A percentile compares a stretch with the other conserved stretches of the same genome.
Conservation (phyloP, 805 yeast species). For the Vanderwaltozyma polyspora region DNA sequence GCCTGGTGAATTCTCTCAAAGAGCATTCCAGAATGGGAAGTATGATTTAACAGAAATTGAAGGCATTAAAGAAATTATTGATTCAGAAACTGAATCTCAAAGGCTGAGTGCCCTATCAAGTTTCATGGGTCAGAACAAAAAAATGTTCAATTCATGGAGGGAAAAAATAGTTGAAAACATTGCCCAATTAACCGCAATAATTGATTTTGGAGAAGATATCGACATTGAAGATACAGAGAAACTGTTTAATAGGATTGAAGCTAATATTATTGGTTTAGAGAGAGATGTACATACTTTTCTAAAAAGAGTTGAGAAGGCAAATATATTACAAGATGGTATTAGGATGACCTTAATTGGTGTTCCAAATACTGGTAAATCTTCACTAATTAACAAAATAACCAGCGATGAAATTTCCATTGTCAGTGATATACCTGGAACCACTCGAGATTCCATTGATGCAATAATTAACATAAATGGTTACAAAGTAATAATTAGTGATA, state of each 20-base stretch:
- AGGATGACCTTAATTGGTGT: conserved; percentile 71
- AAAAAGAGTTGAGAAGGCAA: conserved; percentile 42
- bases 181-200: conserved; percentile 74
- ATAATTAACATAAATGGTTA: conserved; percentile 74
- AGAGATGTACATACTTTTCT: conserved; percentile 34
- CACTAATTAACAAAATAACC: conserved; percentile 66
- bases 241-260: conserved; percentile 30
- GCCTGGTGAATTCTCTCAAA: conserved; percentile 81
- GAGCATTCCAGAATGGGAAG: conserved; percentile 77
- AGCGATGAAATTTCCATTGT: conserved; percentile 82
- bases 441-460: conserved; percentile 78
- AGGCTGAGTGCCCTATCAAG: conserved; percentile 63
- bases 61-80: conserved; percentile 78
- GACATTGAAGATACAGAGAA: conserved; percentile 34
- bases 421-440: conserved; percentile 85
- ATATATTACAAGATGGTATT: conserved; percentile 61
- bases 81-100: conserved; percentile 89
- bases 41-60: conserved; percentile 84
- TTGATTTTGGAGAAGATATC: conserved; percentile 93
- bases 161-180: conserved; percentile 47
- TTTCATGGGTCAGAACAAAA: conserved; percentile 56
- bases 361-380: conserved; percentile 94
- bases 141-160: conserved; percentile 56
- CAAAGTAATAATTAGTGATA: conserved; percentile 77
- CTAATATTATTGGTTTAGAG: conserved; percentile 32